A percentile compares a stretch with the other conserved stretches of the same genome.
Conservation (phyloP, 139 green algal genomes). For the Deuterostichococcus epilithicus region DNA sequence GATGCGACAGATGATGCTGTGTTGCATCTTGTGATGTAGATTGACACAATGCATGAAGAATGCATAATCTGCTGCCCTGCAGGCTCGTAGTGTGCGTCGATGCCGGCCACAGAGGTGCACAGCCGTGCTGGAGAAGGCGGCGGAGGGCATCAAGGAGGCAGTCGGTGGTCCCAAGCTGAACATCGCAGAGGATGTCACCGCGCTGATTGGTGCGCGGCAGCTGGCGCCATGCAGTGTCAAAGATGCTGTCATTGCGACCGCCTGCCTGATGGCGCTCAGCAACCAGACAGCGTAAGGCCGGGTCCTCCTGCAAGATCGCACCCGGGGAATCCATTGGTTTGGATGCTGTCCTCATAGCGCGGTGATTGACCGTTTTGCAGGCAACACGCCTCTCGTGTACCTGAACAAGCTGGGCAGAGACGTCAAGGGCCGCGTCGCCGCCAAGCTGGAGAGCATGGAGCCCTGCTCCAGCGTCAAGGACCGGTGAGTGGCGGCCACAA, state of each 20-base stretch:
- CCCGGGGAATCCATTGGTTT: neutral
- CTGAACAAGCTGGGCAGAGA: constrained; percentile 48
- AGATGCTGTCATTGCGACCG: neutral
- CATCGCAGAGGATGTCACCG: constrained; percentile 68
- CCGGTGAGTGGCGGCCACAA: constrained; percentile 28
- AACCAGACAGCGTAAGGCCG: neutral
- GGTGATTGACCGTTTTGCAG: constrained; percentile 13
- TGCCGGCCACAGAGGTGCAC: neutral
- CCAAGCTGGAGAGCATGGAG: constrained; percentile 91
- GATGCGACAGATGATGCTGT: too few species aligned
- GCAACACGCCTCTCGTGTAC: constrained; percentile 92
- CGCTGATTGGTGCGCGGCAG: constrained; percentile 65
- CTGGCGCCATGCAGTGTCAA: neutral
- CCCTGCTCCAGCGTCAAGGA: constrained; percentile 78
- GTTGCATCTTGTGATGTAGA: too few species aligned
- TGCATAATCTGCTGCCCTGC: neutral
- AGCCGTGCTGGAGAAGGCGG: neutral
- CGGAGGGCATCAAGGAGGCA: neutral
- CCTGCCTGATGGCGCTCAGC: neutral
- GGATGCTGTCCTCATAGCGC: neutral
- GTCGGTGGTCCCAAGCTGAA: constrained; percentile 27
- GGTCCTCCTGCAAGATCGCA: neutral
- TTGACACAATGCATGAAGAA: too few species aligned
- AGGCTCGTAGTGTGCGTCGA: neutral
- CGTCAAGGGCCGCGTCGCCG: constrained; percentile 54